phyloP scores from a whole-genome alignment of 2,329 filamentous ascomycete species.

The Coniochaeta ligniaria region DNA sequence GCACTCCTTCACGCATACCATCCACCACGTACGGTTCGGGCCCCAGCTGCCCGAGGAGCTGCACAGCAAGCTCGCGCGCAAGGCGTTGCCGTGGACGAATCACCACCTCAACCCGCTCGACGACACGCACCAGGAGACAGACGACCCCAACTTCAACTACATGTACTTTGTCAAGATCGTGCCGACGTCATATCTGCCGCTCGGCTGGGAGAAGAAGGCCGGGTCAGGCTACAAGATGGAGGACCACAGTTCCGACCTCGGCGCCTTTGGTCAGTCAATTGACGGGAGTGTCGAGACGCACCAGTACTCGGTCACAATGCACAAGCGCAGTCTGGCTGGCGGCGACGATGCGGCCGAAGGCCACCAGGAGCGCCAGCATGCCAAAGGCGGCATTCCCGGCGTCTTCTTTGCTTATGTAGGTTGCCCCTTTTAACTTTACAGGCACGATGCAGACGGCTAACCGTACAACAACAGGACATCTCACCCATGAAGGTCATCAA shows the following conservation, averaged over 20 bases:
- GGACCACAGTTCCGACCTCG: slow-evolving; percentile 55
- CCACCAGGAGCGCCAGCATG: slow-evolving; percentile 87
- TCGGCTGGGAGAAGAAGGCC: slow-evolving; percentile 71
- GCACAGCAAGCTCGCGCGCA: slow-evolving; percentile 48
- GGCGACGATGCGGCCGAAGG: slow-evolving; percentile 81
- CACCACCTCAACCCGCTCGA: slow-evolving; percentile 93
- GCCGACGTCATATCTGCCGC: slow-evolving; percentile 85
- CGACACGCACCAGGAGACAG: slow-evolving; percentile 65
- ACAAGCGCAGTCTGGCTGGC: slow-evolving; percentile 80
- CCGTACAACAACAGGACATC: slow-evolving; percentile 60
- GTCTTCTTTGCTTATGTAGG: slow-evolving; percentile 97
- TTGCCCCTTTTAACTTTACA: neutral
- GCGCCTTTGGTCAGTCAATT: slow-evolving; percentile 56
- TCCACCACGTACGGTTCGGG: slow-evolving; percentile 88
- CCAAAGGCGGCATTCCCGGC: slow-evolving; percentile 85
- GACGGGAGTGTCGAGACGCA: slow-evolving; percentile 91
- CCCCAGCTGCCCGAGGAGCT: slow-evolving; percentile 77
- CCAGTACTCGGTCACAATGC: slow-evolving; percentile 96
- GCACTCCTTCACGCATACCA: slow-evolving; percentile 83
- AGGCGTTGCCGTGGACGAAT: slow-evolving; percentile 65
- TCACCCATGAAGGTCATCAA: slow-evolving; percentile 99
- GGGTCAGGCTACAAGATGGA: slow-evolving; percentile 17
- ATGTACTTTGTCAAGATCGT: slow-evolving; percentile 99
- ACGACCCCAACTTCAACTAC: slow-evolving; percentile 84
- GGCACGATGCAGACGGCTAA: slow-evolving; percentile 1